Evolutionary conservation across 1,284 basidiomycete genomes (phyloP), one percentile per base, ranked within the genome.

Genomic region (Kwoniella shivajii): DNA sequence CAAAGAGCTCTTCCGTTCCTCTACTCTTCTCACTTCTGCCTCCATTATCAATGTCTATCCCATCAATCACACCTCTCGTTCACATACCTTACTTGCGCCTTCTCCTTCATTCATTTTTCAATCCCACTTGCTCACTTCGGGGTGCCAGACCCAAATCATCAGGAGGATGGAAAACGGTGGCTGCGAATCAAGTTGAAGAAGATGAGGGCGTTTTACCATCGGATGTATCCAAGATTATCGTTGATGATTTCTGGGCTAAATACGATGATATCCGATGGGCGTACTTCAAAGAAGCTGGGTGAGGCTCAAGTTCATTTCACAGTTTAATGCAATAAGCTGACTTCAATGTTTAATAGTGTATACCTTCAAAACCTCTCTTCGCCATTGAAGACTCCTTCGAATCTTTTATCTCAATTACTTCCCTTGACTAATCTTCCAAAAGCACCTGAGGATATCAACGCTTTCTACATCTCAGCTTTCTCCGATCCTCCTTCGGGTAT

Each of bases 251-350:
- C 63, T 78, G 78, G 71, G 79, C 79, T 42, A 71, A 74, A 24
- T 78, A 78, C 64, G 80, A 83, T 66, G 96, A 98, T 73, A 81
- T 98, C 26, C 86, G 94, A 56, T 96, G 90, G 87, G 91, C 90
- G 75, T 96, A 96, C 79, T 84, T 97, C 58, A 85, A 89, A 36
- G 92, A 96, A 68, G 81, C 89, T 27, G 84, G 83, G 88, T 91
- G 48, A 79, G 77, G 72, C 10, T 20, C 7, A 24, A 31, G 38
- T 49, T 26, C 22, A 30, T 31, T 34, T 37, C 6, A 16, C 37
- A 45, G 2, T 24, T 37, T 37, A 24, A 22, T 47, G 11, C 22
- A 34, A 22, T 42, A 6, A 39, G 2, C 30, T 46, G 20, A 53
- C 33, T 42, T 57, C 2, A 3, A 16, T 36, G 4, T 24, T 39